Conservation (phyloP, 352 stramenopile species). For the Phytopythium vexans region DNA sequence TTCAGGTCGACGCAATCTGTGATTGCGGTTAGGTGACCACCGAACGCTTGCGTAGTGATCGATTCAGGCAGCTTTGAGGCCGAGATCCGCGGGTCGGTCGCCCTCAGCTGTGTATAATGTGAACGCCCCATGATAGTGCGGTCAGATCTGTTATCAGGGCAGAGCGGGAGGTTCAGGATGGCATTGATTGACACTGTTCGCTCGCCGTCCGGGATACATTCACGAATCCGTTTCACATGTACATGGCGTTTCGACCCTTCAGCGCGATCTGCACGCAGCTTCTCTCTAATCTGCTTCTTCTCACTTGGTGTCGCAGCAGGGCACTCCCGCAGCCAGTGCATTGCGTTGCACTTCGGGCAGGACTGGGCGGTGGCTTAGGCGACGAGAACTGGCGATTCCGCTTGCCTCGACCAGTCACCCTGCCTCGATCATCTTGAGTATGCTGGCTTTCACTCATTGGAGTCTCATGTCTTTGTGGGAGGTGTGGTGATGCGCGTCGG, state of each 20-base stretch:
- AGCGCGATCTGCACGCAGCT: not conserved
- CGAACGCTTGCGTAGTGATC: not conserved
- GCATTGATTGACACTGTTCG: not conserved
- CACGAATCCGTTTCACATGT: not conserved
- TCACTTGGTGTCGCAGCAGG: not conserved
- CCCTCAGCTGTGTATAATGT: not conserved
- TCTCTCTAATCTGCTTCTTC: not conserved
- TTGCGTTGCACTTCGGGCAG: not conserved
- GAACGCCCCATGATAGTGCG: not conserved
- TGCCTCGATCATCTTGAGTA: too few species aligned
- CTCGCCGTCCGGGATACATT: not conserved
- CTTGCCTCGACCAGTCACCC: too few species aligned
- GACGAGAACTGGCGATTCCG: too few species aligned
- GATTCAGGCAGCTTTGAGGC: not conserved
- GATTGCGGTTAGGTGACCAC: not conserved
- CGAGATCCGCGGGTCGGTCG: not conserved
- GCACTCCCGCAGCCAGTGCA: not conserved
- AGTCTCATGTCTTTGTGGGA: too few species aligned
- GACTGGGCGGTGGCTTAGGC: too few species aligned
- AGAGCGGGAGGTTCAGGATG: not conserved
- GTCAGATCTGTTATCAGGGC: not conserved
- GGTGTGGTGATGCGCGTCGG: too few species aligned
- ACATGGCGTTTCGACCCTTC: not conserved
- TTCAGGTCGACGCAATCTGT: slow-evolving; percentile 1
- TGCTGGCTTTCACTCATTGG: too few species aligned